Evolutionary conservation across 148 eudicot genomes (phyloP), one percentile per base, ranked within the genome.

Genomic region (Heliosperma pusillum): DNA sequence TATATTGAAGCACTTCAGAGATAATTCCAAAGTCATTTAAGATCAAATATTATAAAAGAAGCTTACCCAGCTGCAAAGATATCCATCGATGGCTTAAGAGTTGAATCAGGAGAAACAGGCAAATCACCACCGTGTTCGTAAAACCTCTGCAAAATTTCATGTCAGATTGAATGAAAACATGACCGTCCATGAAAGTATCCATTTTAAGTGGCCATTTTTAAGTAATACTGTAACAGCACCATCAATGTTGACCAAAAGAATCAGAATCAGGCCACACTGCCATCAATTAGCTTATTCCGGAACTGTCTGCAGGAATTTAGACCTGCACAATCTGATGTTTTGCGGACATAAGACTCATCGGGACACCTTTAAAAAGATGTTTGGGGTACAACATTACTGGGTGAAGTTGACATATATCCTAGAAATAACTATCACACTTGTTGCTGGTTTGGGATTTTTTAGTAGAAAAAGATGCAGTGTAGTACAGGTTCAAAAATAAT

Each of bases 41-140:
- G 27, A 52, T 47, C 17, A n/a, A 55, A 15, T 64, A 56, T 58
- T 26, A 47, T 58, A 71, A 65, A 61, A 25, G 67, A 58, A 74
- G 80, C 98, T 89, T 84, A 95, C 98, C 98, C 98, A 25, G 87
- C 98, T 67, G 97, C 81, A 73, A 95, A 95, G 80, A 95, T 90
- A 79, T 95, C 97, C 98, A 95, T 95, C 6, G 92, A 92, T 79
- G 97, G 96, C 83, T 86, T 85, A 74, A 95, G 79, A n/a, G 86
- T 86, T 58, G 91, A 91, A 84, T 91, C 97, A 59, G 90, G 85
- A 56, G 90, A 84, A 80, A 95, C 90, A 75, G 91, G 92, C 78
- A 82, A 78, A 85, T 90, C 98, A 83, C 89, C 88, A 76, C 92
- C 98, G 82, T 95, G 97, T 85, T 95, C 98, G 78, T 95, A 95